Base-by-base conservation (phyloP, 169 alveolate genomes). In the Babesia divergens region DNA sequence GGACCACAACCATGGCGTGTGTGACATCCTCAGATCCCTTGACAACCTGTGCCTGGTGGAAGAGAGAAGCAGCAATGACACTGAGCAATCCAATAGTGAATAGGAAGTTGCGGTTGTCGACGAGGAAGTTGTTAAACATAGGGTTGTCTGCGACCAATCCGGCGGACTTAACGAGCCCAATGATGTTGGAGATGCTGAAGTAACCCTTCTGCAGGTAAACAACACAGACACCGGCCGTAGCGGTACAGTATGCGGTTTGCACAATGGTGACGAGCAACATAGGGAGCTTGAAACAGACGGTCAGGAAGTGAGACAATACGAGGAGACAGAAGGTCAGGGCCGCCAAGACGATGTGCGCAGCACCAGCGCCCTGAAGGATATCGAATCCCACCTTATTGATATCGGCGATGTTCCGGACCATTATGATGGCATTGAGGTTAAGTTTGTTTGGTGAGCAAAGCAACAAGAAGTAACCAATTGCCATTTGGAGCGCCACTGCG, bases 31-130 rank as follows among this genome's bases (percentile, higher is more conserved):
- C 85, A 40, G 65, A 50, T 3, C 80, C 85, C 69, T 54, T 64
- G 54, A 75, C 65, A 6, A 49, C 35, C 32, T 67, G 81, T 11
- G 85, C 85, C 64, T 69, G 50, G 50, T 55, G 59, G 64, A 59
- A 75, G 62, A 75, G 32, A 42, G 85, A 75, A n/a, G 85, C 38
- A 28, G 85, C 81, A 38, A 75, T 64, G 43, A 65, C 65, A 26
- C 81, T 37, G 20, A 75, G 55, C 37, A 75, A 5, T 8, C 85
- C 85, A 47, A 75, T 54, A 31, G 31, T 31, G 56, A 65, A 75
- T 29, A 75, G 67, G 22, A 28, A 28, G 42, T 65, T 42, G 13
- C 85, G 44, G 60, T 75, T 75, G 8, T 75, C 85, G 32, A 75
- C 72, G 32, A 75, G 59, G 52, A 75, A 26, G 24, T 59, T 16